phyloP scores from a whole-genome alignment of 2,329 filamentous ascomycete genomes.

The Calonectria multiphialidica region DNA sequence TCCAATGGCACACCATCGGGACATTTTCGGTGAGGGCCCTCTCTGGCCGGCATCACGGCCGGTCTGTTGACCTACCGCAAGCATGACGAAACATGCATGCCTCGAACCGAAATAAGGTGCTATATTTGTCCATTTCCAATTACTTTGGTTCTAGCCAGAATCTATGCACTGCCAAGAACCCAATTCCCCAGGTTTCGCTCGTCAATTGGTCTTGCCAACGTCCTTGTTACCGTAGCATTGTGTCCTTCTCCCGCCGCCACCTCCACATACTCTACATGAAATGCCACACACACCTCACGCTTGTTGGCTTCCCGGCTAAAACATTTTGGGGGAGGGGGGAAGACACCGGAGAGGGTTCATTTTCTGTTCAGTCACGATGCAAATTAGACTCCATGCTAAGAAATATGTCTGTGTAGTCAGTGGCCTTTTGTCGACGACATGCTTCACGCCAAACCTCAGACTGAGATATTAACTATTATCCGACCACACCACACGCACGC shows the following conservation, averaged over 20 bases:
- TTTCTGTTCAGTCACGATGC: background rate
- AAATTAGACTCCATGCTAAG: background rate
- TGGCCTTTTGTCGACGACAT: background rate
- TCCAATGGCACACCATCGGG: conserved; percentile 8
- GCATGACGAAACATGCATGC: background rate
- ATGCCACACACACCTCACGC: background rate
- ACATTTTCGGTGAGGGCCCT: conserved; percentile 11
- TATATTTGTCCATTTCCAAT: background rate
- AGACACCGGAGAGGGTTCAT: background rate
- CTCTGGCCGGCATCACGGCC: background rate
- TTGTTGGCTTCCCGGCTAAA: conserved; percentile 7
- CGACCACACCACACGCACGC: background rate
- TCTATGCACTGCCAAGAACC: background rate
- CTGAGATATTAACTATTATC: background rate
- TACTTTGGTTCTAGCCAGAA: background rate
- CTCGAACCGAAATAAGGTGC: background rate
- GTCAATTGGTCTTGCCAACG: background rate
- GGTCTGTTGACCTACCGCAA: background rate
- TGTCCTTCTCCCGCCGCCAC: conserved; percentile 8
- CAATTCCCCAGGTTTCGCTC: background rate
- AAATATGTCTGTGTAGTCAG: background rate
- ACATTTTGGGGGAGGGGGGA: background rate
- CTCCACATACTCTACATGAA: background rate
- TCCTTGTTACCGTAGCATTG: background rate
- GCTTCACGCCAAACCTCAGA: background rate